Base-by-base conservation (phyloP, 1,139 yeast genomes). In the Pichia cactophila region DNA sequence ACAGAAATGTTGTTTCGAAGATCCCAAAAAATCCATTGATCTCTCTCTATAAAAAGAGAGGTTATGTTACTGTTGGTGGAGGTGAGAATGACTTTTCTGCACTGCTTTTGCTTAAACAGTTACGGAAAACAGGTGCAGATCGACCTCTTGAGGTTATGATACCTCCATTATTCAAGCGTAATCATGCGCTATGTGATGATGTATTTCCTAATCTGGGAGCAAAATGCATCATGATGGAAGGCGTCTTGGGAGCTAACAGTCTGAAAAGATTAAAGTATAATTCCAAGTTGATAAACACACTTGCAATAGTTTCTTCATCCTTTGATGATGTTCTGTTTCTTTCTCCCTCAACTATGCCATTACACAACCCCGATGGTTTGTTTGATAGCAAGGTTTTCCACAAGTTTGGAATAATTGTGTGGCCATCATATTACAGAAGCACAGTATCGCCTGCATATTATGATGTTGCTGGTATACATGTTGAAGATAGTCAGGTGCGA, bases 1-100 rank as follows among this genome's bases (percentile, higher is more conserved):
- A 59, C 47, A 45, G 37, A 20, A 45, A 50, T 16, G 43, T 59
- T 9, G 55, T 57, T 12, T 37, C 49, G 2, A 39, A 51, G 3
- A 51, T 60, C 2, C 62, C 62, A 2, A 26, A 42, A 4, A 26
- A 44, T 9, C 36, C 41, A 12, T 46, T 52, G 4, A 44, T 50
- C 5, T n/a, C 31, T 5, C 60, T 23, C 10, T 73, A 78, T 60
- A 61, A 67, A 16, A 88, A 88, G 0, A 70, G 77, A 50, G 94
- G 94, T 16, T 78, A 84, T 41, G 92, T 84, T 2, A 81, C 78
- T 59, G 86, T 83, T 33, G 88, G 88, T 31, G 90, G 90, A 40
- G 89, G 88, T 4, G 74, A 74, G 55, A 83, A 81, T 67, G 81
- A 85, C 61, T 80, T 89, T 71, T 67, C 82, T 58, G 75, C 87